A percentile compares a stretch with the other conserved stretches of the same genome.
Evolutionary conservation across 2,329 filamentous ascomycete species (phyloP).

Genomic region (Bipolaris gigantea): DNA sequence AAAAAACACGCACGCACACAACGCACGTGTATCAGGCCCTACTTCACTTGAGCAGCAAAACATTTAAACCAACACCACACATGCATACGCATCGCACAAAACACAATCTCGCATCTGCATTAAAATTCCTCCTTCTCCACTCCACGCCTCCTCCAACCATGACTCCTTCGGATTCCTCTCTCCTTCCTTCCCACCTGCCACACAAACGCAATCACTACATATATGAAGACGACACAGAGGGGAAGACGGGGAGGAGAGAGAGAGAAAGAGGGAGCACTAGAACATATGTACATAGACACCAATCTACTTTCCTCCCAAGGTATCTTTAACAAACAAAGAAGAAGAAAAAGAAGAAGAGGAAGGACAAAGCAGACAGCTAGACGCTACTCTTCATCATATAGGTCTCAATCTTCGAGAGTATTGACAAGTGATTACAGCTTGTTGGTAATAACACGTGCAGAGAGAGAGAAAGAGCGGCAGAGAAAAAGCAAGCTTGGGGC

Average conservation of each 20-base stretch:
- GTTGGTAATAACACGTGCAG: not conserved
- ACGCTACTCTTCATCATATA: conserved; percentile 1
- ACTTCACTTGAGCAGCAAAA: too few species aligned
- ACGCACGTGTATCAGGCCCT: too few species aligned
- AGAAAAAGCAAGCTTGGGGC: conserved; percentile 4
- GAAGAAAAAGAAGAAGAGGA: conserved; percentile 1
- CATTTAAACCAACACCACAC: too few species aligned
- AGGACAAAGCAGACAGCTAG: conserved; percentile 10
- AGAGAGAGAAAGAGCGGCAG: too few species aligned
- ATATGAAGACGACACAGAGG: not conserved
- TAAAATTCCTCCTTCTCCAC: too few species aligned
- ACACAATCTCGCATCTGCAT: too few species aligned
- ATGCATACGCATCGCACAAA: too few species aligned
- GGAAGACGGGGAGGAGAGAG: not conserved
- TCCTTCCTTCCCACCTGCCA: not conserved
- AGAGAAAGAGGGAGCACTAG: not conserved
- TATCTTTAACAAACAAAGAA: conserved; percentile 8
- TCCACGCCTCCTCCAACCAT: too few species aligned
- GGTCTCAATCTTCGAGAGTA: too few species aligned
- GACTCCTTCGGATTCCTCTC: not conserved
- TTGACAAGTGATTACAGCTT: not conserved
- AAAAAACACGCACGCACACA: too few species aligned
- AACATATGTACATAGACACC: conserved; percentile 11
- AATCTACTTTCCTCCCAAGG: conserved; percentile 16
- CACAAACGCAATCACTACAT: too few species aligned